Percentiles rank a stretch among this genome's conserved stretches.
Evolutionary conservation across 1,139 yeast species (phyloP).

Genomic region (Candida albicans): DNA sequence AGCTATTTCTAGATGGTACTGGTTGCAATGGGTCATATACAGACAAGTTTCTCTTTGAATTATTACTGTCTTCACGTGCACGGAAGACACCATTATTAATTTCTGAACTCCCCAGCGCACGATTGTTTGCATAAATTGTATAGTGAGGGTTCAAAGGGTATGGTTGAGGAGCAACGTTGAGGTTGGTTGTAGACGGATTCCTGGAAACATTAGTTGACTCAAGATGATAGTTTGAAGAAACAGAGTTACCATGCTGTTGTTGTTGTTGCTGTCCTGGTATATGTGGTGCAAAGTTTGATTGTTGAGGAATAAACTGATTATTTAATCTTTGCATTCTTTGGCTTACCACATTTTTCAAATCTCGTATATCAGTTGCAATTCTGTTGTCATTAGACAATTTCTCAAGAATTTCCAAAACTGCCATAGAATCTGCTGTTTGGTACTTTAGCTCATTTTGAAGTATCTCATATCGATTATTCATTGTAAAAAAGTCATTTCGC

Average conservation of each 20-base stretch:
- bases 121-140: constrained; percentile 20
- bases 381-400: constrained; percentile 13
- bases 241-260: constrained; percentile 3
- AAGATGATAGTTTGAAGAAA: constrained; percentile 9
- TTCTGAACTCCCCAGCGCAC: neutral
- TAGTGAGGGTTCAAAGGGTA: constrained; percentile 42
- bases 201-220: constrained; percentile 13
- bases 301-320: constrained; percentile 2
- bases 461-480: constrained; percentile 43
- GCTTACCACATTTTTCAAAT: constrained; percentile 6
- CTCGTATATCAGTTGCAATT: constrained; percentile 4
- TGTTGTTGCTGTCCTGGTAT: constrained; percentile 15
- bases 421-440: constrained; percentile 51
- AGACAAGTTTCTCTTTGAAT: constrained; percentile 22
- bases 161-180: constrained; percentile 32
- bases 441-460: constrained; percentile 46
- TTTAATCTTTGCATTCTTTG: constrained; percentile 7
- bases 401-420: constrained; percentile 48
- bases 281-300: constrained; percentile 11
- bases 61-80: constrained; percentile 5
- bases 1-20: constrained; percentile 20
- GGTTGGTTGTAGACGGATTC: constrained; percentile 20
- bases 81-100: constrained; percentile 11
- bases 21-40: constrained; percentile 40
- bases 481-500: constrained; percentile 34